Evolutionary conservation across 257 asterid genomes (phyloP), one percentile per base, ranked within the genome.

Genomic region (Gentiana dahurica): DNA sequence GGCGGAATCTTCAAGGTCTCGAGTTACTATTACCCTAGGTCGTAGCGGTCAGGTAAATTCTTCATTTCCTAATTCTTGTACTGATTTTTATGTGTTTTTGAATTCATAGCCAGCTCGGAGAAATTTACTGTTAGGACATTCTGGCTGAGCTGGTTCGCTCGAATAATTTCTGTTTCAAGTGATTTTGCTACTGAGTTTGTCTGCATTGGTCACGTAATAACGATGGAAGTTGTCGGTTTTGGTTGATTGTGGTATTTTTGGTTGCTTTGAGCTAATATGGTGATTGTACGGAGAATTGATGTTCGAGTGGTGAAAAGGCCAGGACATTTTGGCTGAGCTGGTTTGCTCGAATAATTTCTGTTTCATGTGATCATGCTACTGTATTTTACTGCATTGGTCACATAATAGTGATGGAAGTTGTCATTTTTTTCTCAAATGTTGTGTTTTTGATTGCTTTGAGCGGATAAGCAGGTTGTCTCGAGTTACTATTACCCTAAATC

Each of bases 11-110:
- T 79, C 94, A 34, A 72, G 86, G 84, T 79, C 97, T 58, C 82
- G 82, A 38, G 82, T 89, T 24, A 89, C 95, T 66, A 83, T 89
- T 58, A 86, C 93, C 58, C 87, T 89, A 47, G 94, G 97, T n/a
- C 82, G 83, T 62, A 58, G 74, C 51, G 88, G 95, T 65, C 95
- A 86, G 93, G 97, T 84, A 68, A 13, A 36, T 5, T 36, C 8
- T 56, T 49, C n/a, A 35, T 54, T 6, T 1, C 1, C 15, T 4
- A 3, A 41, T 41, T 2, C 9, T 44, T 2, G 4, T 51, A 1
- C 43, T 8, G 36, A 12, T 61, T n/a, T 36, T 4, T 0, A 24
- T 24, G 24, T 39, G n/a, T 41, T 41, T 10, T 41, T 41, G 0
- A 0, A 24, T 24, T 24, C 0, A 24, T 24, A 24, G 0, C 24